These are phyloP conservation scores for Laburnicola sp. DNA, from an alignment of 2,329 filamentous ascomycete species.

Conservation along the genomic window DNA sequence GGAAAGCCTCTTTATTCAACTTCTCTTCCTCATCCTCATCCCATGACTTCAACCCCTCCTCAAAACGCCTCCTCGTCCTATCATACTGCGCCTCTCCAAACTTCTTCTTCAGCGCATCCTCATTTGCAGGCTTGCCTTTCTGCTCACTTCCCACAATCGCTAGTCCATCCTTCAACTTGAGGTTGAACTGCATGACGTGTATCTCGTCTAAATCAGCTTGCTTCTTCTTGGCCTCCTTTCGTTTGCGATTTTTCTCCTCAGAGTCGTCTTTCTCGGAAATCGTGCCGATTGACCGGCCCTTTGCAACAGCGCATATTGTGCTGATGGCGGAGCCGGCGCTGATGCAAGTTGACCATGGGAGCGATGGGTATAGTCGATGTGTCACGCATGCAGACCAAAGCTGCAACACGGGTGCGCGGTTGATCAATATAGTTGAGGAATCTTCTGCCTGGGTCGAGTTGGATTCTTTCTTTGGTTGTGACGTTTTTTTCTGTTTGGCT, in stretches of 20 bases:
- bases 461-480: background rate
- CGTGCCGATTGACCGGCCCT: constrained; percentile 37
- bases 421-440: constrained; percentile 27
- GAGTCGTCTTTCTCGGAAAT: constrained; percentile 26
- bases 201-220: constrained; percentile 23
- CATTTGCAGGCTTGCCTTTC: constrained; percentile 19
- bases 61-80: constrained; percentile 17
- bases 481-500: background rate
- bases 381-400: constrained; percentile 33
- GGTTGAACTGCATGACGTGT: constrained; percentile 36
- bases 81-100: constrained; percentile 26
- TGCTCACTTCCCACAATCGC: constrained; percentile 18
- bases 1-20: constrained; percentile 28
- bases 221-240: constrained; percentile 18
- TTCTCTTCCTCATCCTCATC: constrained; percentile 27
- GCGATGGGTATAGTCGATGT: constrained; percentile 27
- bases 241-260: constrained; percentile 19
- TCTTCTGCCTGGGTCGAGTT: background rate
- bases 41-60: constrained; percentile 22
- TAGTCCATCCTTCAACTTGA: constrained; percentile 34
- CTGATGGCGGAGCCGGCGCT: constrained; percentile 36
- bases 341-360: constrained; percentile 37
- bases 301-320: constrained; percentile 35
- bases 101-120: constrained; percentile 28
- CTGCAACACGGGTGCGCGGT: constrained; percentile 38